phyloP scores from a whole-genome alignment of 148 eudicot species.

The Nepenthes gracilis region DNA sequence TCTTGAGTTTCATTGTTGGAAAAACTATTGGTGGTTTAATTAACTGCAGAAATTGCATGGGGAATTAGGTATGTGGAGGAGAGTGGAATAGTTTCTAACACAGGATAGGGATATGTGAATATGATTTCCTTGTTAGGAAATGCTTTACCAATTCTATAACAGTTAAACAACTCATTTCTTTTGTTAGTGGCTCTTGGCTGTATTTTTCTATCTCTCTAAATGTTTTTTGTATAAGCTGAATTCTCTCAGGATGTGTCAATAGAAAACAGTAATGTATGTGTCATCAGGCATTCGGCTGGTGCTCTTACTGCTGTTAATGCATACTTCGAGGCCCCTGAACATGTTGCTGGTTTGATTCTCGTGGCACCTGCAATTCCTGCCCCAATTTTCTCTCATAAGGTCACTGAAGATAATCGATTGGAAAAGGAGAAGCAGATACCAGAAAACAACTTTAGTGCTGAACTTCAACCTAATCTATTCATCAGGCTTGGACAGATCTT shows the following conservation, averaged over 20 bases:
- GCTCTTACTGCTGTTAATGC: constrained; percentile 64
- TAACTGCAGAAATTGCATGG: too few species aligned
- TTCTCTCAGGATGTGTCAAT: too few species aligned
- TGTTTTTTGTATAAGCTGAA: too few species aligned
- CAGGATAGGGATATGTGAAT: too few species aligned
- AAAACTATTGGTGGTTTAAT: too few species aligned
- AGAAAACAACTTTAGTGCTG: constrained; percentile 29
- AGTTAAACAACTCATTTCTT: too few species aligned
- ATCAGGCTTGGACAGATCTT: constrained; percentile 27
- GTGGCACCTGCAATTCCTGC: constrained; percentile 90
- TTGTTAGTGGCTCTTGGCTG: neutral
- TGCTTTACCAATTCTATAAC: too few species aligned
- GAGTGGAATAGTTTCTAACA: too few species aligned
- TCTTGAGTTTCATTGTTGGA: too few species aligned
- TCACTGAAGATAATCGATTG: constrained; percentile 18
- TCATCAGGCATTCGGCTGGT: constrained; percentile 89
- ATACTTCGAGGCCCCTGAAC: constrained; percentile 88
- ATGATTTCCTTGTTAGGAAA: too few species aligned
- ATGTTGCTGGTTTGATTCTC: constrained; percentile 82
- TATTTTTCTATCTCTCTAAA: neutral
- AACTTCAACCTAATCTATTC: constrained; percentile 27
- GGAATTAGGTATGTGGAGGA: too few species aligned
- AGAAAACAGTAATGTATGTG: neutral
- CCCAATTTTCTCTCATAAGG: constrained; percentile 31
- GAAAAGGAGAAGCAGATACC: constrained; percentile 19